Evolutionary conservation across 306 rosid genomes (phyloP).

Genomic region (Trichosanthes truncata): DNA sequence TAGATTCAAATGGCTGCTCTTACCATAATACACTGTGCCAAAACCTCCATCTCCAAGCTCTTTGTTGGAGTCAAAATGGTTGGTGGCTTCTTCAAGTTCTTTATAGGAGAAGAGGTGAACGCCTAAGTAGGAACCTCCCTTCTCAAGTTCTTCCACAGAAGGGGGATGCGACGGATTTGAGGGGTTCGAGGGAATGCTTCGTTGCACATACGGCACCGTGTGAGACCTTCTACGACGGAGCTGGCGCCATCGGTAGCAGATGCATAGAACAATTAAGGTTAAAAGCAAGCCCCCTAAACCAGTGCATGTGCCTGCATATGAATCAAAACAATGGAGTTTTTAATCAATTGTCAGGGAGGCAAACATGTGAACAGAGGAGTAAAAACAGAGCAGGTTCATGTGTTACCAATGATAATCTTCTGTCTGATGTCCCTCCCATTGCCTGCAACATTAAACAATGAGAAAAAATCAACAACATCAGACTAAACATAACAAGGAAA

Average conservation of each 20-base stretch:
- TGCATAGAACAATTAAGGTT: not conserved
- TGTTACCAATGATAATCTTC: slow-evolving; percentile 37
- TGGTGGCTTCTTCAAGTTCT: slow-evolving; percentile 69
- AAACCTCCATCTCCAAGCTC: slow-evolving; percentile 89
- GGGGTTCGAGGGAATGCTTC: slow-evolving; percentile 26
- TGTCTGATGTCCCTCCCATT: fast-evolving
- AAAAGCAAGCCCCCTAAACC: not conserved
- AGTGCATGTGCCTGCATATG: slow-evolving; percentile 19
- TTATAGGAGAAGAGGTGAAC: slow-evolving; percentile 40
- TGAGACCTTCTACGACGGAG: slow-evolving; percentile 21
- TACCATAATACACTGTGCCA: slow-evolving; percentile 80
- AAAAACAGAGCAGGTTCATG: not conserved
- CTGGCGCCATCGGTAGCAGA: slow-evolving; percentile 14
- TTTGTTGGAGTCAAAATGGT: slow-evolving; percentile 39
- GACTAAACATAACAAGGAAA: not conserved
- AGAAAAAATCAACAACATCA: not conserved
- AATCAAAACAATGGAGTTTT: not conserved
- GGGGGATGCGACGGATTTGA: not conserved
- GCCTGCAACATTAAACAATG: slow-evolving; percentile 19
- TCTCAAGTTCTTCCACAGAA: slow-evolving; percentile 34
- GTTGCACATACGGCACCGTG: slow-evolving; percentile 23
- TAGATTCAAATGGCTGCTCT: not conserved
- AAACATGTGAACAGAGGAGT: not conserved
- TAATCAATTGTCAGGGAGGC: not conserved
- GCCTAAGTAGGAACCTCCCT: slow-evolving; percentile 34